Percentiles rank a stretch among this genome's conserved stretches.
phyloP scores from a whole-genome alignment of 495 filamentous ascomycete genomes.

The Oidiodendron maius region DNA sequence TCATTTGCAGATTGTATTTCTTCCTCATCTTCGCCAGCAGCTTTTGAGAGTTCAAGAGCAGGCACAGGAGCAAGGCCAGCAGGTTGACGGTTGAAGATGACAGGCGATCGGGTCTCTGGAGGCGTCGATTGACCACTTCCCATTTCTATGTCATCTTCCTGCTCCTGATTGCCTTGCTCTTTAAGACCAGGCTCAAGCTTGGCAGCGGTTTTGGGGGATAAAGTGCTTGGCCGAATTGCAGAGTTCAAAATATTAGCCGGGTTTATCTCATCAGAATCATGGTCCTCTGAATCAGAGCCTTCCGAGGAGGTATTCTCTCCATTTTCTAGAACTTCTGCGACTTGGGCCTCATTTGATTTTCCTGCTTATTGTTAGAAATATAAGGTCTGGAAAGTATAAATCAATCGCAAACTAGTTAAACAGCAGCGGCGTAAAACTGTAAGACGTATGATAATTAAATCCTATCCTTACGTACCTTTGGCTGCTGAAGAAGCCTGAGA shows the following conservation, averaged over 20 bases:
- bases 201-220: neutral
- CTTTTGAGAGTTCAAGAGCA: neutral
- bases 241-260: slow-evolving; percentile 1
- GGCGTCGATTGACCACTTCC: slow-evolving; percentile 11
- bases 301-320: slow-evolving; percentile 1
- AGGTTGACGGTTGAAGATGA: slow-evolving; percentile 14
- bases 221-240: neutral
- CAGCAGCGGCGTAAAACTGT: no score
- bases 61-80: neutral
- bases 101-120: slow-evolving; percentile 19
- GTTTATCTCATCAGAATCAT: slow-evolving; percentile 1
- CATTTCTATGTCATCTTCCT: slow-evolving; percentile 10
- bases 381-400: no score
- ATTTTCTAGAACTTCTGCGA: no score
- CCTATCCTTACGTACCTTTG: neutral
- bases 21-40: neutral
- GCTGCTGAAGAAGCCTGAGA: neutral
- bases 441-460: no score
- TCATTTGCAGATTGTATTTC: slow-evolving; percentile 7
- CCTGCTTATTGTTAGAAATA: no score
- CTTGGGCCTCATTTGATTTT: no score
- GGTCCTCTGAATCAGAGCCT: slow-evolving; percentile 7
- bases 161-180: neutral
- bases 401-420: no score
- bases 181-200: neutral